phyloP scores from a whole-genome alignment of 805 yeast genomes.

The Starmerella stigmatis region DNA sequence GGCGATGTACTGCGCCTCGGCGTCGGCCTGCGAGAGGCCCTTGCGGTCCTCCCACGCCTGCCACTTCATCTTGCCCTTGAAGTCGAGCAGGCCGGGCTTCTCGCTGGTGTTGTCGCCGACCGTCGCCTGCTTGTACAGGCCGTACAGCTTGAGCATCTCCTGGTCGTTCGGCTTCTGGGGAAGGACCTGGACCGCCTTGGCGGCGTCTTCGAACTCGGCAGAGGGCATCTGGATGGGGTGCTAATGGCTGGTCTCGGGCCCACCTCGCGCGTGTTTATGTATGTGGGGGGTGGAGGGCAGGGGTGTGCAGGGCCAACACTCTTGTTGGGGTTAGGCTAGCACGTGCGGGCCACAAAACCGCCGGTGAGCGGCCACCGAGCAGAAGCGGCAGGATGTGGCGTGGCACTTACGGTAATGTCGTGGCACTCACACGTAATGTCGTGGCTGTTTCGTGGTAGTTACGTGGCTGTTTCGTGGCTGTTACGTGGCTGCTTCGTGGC shows the following conservation, averaged over 20 bases:
- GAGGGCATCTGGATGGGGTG: no score
- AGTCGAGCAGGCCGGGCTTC: slow-evolving; percentile 85
- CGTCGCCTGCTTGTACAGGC: slow-evolving; percentile 92
- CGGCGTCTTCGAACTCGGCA: slow-evolving; percentile 37
- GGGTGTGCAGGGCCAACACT: no score
- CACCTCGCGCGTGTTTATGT: no score
- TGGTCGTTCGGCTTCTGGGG: slow-evolving; percentile 74
- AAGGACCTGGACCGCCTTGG: slow-evolving; percentile 66
- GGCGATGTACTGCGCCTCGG: slow-evolving; percentile 56
- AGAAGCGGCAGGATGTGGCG: no score
- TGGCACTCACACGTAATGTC: no score
- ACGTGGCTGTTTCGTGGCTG: no score
- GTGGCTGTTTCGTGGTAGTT: no score
- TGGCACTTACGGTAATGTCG: no score
- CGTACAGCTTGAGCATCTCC: slow-evolving; percentile 79
- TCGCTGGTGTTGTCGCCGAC: slow-evolving; percentile 82
- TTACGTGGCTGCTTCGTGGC: no score
- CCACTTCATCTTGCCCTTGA: slow-evolving; percentile 97
- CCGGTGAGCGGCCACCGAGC: no score
- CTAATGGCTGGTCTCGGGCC: no score
- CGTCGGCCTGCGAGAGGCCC: slow-evolving; percentile 82
- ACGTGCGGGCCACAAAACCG: neutral
- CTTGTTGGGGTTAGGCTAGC: neutral
- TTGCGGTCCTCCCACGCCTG: slow-evolving; percentile 81
- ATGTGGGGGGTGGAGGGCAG: no score